Conservation (phyloP, 176 grass and related monocot species). For the Raddia distichophylla region DNA sequence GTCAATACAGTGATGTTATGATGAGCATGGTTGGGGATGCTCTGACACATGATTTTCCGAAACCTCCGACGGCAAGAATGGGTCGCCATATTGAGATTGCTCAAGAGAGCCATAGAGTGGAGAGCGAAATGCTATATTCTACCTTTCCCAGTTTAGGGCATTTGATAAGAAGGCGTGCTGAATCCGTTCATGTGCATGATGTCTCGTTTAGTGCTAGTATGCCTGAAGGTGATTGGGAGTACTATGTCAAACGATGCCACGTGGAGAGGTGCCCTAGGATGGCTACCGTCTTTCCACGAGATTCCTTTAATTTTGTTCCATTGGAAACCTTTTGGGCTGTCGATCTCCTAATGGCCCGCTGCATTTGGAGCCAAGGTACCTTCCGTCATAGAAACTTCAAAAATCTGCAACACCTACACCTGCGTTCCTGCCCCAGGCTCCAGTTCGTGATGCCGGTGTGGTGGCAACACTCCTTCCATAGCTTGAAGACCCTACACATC, state of each 20-base stretch:
- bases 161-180: rapidly evolving
- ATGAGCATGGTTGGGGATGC: not conserved
- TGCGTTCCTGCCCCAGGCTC: conserved; percentile 3
- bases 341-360: not conserved
- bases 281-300: not conserved
- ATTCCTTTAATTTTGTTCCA: rapidly evolving
- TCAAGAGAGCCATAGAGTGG: not conserved
- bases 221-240: rapidly evolving
- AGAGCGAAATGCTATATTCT: not conserved
- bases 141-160: rapidly evolving
- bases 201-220: not conserved
- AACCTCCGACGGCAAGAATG: not conserved
- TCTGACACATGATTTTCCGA: not conserved
- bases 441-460: not conserved
- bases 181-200: conserved; percentile 21
- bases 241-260: not conserved
- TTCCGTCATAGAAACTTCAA: too few relatives aligned
- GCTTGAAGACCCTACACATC: conserved; percentile 26
- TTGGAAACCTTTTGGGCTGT: conserved; percentile 18
- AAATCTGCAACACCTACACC: not conserved
- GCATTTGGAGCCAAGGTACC: not conserved
- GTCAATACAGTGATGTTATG: not conserved
- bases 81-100: conserved; percentile 26
- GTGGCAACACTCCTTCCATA: not conserved
- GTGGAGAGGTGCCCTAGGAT: conserved; percentile 21